phyloP scores from a whole-genome alignment of 768 basidiomycete species.

The Amyloporia xantha region DNA sequence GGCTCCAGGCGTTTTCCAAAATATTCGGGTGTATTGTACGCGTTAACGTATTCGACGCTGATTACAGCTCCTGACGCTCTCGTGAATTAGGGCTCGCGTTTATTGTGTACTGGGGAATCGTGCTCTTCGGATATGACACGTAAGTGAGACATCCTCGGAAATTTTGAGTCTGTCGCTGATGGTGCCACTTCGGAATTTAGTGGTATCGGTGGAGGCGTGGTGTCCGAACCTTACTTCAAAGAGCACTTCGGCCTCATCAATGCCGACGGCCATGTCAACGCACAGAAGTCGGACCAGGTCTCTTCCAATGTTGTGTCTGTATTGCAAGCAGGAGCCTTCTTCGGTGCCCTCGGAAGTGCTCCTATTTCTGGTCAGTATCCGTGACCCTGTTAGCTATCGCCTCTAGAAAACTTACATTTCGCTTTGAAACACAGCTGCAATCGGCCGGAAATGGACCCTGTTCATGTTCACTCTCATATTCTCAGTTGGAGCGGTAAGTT shows the following conservation, averaged over 20 bases:
- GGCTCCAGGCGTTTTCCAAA: constrained; percentile 32
- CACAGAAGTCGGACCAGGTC: constrained; percentile 39
- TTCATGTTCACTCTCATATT: constrained; percentile 59
- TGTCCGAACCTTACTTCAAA: constrained; percentile 55
- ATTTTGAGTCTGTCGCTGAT: no score
- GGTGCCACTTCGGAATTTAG: constrained; percentile 23
- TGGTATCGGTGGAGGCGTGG: constrained; percentile 65
- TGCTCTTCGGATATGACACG: constrained; percentile 82
- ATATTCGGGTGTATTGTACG: constrained; percentile 64
- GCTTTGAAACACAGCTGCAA: constrained; percentile 37
- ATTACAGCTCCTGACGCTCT: neutral
- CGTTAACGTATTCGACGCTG: neutral
- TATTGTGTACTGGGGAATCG: constrained; percentile 69
- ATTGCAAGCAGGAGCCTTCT: constrained; percentile 83
- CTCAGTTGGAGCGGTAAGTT: constrained; percentile 61
- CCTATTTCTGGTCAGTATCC: constrained; percentile 52
- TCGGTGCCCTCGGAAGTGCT: constrained; percentile 72
- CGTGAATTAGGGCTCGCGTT: constrained; percentile 56
- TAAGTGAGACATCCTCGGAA: constrained; percentile 25
- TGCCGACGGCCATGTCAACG: constrained; percentile 35
- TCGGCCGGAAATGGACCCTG: constrained; percentile 65
- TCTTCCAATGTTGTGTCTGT: constrained; percentile 84
- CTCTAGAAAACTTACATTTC: no score
- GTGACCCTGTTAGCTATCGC: no score
- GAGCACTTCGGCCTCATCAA: constrained; percentile 53